Evolutionary conservation across 352 stramenopile species (phyloP), one percentile per base, ranked within the genome.

Genomic region (Stephanocyclus meneghinianus): DNA sequence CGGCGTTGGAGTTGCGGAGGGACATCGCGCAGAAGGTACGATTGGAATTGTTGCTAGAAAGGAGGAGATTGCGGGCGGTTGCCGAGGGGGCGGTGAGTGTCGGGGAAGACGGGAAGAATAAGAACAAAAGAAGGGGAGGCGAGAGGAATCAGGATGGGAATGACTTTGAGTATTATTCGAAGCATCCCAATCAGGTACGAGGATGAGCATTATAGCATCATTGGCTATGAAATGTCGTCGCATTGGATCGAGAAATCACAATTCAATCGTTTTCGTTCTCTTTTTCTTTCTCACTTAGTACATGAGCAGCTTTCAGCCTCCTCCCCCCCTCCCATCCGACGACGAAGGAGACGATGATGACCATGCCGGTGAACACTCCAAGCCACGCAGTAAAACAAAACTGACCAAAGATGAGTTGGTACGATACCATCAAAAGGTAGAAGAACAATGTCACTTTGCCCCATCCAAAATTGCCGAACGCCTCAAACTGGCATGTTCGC

Each of bases 401-500:
- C 60, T 78, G 1, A 78, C 75, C 16, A 53, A 70, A 35, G 13
- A 50, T 5, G 75, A 83, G 57, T 57, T 74, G 16, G 8, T 44
- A 11, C 66, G 32, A 8, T 78, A 75, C 56, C 37, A 70, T 35
- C 32, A 65, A 40, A 72, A 63, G 44, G 4, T 83, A 16, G 16
- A 50, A 16, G 59, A 67, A 40, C 48, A 73, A 48, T 70, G 53
- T 56, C 66, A 83, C 59, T 68, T 84, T 44, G 29, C 63, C 32
- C 76, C 76, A 37, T 79, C 76, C 13, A 84, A 76, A 67, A 37
- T 84, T 42, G 76, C 76, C 35, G 71, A 84, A 60, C 51, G 76
- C 5, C 48, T 80, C 13, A 79, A 74, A 61, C 35, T 76, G 37
- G 76, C 71, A 18, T 80, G 71, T 55, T 59, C 71, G 0, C 35